These are phyloP conservation scores for Colletotrichum somersetense DNA, from an alignment of 2,329 filamentous ascomycete species.

Conservation along the genomic window DNA sequence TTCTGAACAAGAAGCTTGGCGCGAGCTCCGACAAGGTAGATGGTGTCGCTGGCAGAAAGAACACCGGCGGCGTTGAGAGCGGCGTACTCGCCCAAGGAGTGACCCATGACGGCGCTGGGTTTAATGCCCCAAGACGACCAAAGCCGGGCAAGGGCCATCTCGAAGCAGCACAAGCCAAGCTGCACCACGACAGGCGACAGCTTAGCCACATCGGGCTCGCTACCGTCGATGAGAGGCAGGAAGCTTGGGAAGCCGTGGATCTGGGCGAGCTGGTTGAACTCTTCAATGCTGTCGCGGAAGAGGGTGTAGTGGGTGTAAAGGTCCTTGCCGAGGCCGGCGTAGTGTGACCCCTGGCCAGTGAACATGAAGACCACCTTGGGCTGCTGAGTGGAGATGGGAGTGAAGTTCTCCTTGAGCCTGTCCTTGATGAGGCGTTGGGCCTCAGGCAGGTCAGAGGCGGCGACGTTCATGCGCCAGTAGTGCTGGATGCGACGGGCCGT, in stretches of 20 bases:
- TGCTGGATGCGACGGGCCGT: conserved; percentile 73
- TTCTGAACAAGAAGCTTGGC: conserved; percentile 74
- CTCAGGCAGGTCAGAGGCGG: conserved; percentile 57
- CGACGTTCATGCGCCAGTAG: conserved; percentile 57
- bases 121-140: conserved; percentile 69
- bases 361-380: conserved; percentile 67
- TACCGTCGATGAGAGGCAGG: conserved; percentile 61
- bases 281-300: conserved; percentile 66
- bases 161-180: conserved; percentile 65
- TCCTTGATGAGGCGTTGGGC: conserved; percentile 58
- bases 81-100: conserved; percentile 80
- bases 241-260: conserved; percentile 69
- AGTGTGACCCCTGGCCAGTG: conserved; percentile 69
- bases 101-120: conserved; percentile 68
- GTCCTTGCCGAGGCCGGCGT: conserved; percentile 64
- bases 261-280: conserved; percentile 66
- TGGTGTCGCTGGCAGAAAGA: conserved; percentile 76
- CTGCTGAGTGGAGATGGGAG: conserved; percentile 57
- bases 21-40: conserved; percentile 78
- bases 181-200: conserved; percentile 66
- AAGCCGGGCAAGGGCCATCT: conserved; percentile 69
- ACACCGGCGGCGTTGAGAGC: conserved; percentile 79
- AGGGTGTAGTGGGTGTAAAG: conserved; percentile 60
- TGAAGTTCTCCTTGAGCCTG: conserved; percentile 56
- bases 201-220: conserved; percentile 55